Evolutionary conservation across 495 filamentous ascomycete species (phyloP).

Genomic region (Neurospora sp.): DNA sequence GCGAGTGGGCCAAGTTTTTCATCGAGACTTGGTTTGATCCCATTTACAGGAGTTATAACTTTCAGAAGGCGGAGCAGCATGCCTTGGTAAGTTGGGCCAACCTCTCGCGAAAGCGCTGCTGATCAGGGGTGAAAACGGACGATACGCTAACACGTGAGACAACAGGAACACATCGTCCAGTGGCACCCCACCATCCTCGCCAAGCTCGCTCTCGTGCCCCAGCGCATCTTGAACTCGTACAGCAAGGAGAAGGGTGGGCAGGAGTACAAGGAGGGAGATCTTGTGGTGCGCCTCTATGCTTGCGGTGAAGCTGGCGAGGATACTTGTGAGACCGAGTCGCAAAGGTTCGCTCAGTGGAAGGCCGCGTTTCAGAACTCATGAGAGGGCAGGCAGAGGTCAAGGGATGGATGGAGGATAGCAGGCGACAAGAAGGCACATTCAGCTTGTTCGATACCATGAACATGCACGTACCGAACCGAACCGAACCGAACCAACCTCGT

Average conservation of each 20-base stretch:
- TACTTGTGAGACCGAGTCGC: slow-evolving; percentile 60
- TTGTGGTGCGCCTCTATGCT: slow-evolving; percentile 63
- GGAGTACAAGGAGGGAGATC: slow-evolving; percentile 76
- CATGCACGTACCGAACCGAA: background rate
- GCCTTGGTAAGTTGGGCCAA: slow-evolving; percentile 57
- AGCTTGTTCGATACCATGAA: background rate
- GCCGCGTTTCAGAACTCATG: slow-evolving; percentile 26
- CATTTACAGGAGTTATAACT: slow-evolving; percentile 84
- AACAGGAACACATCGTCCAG: slow-evolving; percentile 80
- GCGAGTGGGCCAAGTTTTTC: slow-evolving; percentile 88
- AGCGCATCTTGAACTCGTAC: slow-evolving; percentile 73
- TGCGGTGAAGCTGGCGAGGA: slow-evolving; percentile 50
- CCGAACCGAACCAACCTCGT: background rate
- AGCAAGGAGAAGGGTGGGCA: slow-evolving; percentile 26
- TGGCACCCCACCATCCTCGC: slow-evolving; percentile 98
- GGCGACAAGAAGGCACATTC: background rate
- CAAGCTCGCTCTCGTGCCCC: slow-evolving; percentile 75
- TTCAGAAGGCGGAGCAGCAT: slow-evolving; percentile 88
- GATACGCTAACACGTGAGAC: slow-evolving; percentile 9
- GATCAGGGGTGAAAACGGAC: background rate
- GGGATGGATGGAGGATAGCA: background rate
- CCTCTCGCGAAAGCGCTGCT: background rate
- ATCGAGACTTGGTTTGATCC: slow-evolving; percentile 96
- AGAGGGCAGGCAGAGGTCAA: background rate
- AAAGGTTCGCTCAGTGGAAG: slow-evolving; percentile 38